Conservation (phyloP, 2,329 filamentous ascomycete genomes). For the Apiospora saccharicola region DNA sequence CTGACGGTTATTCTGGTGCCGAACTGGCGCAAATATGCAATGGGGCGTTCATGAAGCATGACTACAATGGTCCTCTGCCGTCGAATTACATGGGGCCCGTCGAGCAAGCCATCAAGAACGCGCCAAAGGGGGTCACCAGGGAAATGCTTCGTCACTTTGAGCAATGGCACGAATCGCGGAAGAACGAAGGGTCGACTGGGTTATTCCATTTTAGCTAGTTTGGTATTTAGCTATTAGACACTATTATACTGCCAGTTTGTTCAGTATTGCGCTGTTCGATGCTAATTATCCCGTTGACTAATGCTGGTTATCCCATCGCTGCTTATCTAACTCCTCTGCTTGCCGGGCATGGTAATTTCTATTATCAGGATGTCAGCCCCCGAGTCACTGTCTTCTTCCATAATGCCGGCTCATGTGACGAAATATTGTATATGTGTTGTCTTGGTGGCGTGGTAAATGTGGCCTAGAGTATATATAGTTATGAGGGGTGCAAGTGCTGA, state of each 20-base stretch:
- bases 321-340: no score
- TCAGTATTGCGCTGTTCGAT: not conserved
- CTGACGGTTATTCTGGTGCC: conserved; percentile 84
- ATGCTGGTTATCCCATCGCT: no score
- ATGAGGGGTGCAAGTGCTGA: no score
- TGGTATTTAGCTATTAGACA: not conserved
- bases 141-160: conserved; percentile 46
- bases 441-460: no score
- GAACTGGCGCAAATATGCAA: conserved; percentile 71
- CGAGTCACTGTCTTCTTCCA: no score
- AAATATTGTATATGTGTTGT: no score
- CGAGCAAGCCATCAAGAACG: conserved; percentile 35
- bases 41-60: conserved; percentile 50
- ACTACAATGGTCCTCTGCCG: not conserved
- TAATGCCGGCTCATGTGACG: no score
- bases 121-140: conserved; percentile 48
- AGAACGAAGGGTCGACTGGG: not conserved
- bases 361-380: no score
- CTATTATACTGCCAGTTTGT: not conserved
- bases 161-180: conserved; percentile 39
- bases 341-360: no score
- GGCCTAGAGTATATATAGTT: no score
- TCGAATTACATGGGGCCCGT: conserved; percentile 42
- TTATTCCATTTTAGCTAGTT: not conserved
- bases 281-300: no score